These are phyloP conservation scores for Vitis riparia DNA, from an alignment of 164 flowering plant species.

Conservation along the genomic window DNA sequence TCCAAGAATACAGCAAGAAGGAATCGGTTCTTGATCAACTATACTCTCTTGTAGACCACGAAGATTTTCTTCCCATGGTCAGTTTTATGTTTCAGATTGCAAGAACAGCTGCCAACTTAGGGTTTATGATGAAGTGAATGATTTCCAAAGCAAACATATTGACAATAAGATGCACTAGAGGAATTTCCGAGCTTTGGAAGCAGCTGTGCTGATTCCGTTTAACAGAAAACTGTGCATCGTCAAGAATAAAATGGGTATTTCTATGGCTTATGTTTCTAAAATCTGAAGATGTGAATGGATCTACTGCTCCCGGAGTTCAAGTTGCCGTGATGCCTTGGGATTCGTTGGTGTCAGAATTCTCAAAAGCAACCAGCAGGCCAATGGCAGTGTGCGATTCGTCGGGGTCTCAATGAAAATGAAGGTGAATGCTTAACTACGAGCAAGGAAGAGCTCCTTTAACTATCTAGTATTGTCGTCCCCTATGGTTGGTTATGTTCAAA, in stretches of 20 bases:
- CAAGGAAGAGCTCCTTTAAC: too few species aligned
- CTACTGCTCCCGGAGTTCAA: slow-evolving; percentile 4
- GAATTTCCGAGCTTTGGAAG: slow-evolving; percentile 66
- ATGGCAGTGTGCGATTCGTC: too few species aligned
- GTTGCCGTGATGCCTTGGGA: too few species aligned
- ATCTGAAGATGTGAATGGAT: slow-evolving; percentile 21
- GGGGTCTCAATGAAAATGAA: too few species aligned
- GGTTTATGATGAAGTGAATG: slow-evolving; percentile 56
- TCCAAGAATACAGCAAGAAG: too few species aligned
- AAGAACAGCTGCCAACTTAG: slow-evolving; percentile 79
- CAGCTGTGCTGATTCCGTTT: slow-evolving; percentile 69
- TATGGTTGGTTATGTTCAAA: too few species aligned
- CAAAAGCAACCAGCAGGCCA: too few species aligned
- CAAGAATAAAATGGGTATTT: slow-evolving; percentile 77
- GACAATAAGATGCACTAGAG: slow-evolving; percentile 75
- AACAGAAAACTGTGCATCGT: slow-evolving; percentile 71
- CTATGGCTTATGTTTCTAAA: slow-evolving; percentile 63
- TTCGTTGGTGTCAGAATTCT: too few species aligned
- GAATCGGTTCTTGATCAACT: too few species aligned
- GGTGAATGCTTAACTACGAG: too few species aligned
- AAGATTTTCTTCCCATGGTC: slow-evolving; percentile 23
- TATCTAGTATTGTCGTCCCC: too few species aligned
- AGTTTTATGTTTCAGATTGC: slow-evolving; percentile 79
- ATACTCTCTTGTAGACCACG: too few species aligned
- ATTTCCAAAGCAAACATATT: slow-evolving; percentile 65